These are phyloP conservation scores for Secale cereale DNA, from an alignment of 176 grass and related monocot genomes.

Conservation along the genomic window DNA sequence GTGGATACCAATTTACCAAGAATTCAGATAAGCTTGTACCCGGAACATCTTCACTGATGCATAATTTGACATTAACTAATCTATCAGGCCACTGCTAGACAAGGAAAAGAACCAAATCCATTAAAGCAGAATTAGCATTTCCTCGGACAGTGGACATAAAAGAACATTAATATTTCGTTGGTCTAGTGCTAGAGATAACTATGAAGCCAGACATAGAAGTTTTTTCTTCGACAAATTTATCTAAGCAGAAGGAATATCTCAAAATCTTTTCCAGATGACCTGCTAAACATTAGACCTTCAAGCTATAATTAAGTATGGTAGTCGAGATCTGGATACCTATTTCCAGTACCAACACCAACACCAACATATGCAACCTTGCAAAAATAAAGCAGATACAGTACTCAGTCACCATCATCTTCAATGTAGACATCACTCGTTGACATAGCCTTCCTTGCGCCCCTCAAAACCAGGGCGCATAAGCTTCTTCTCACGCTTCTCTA, in stretches of 20 bases:
- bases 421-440: slow-evolving; percentile 45
- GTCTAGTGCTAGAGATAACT: not conserved
- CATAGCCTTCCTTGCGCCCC: slow-evolving; percentile 77
- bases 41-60: not conserved
- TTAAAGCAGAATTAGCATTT: not conserved
- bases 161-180: not conserved
- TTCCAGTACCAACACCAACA: not conserved
- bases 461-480: slow-evolving; percentile 90
- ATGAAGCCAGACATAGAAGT: not conserved
- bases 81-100: not conserved
- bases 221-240: not conserved
- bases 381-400: slow-evolving; percentile 7
- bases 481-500: slow-evolving; percentile 97
- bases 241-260: not conserved
- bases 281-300: slow-evolving; percentile 17
- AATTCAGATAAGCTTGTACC: not conserved
- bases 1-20: not conserved
- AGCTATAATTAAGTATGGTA: not conserved
- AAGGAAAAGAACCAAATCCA: not conserved
- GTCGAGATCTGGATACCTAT: slow-evolving; percentile 16
- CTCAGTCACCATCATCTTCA: not conserved
- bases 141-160: not conserved
- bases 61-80: not conserved
- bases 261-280: not conserved
- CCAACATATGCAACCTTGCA: slow-evolving; percentile 8